These are phyloP conservation scores for Golubevia pallescens DNA, from an alignment of 1,284 basidiomycete species.

Conservation along the genomic window DNA sequence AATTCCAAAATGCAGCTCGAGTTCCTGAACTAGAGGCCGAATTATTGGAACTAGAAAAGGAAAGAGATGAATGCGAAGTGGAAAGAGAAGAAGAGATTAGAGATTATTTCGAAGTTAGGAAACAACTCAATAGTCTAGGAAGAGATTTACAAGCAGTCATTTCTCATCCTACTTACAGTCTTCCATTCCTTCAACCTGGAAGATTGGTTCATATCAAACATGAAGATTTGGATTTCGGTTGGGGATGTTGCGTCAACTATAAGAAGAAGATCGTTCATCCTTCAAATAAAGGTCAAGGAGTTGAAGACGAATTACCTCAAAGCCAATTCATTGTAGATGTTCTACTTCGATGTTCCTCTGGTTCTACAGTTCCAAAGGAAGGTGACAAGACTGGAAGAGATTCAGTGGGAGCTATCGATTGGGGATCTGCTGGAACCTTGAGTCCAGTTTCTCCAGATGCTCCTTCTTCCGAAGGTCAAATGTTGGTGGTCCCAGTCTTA, in stretches of 20 bases:
- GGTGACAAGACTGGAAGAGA: slow-evolving; percentile 66
- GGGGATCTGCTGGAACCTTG: slow-evolving; percentile 65
- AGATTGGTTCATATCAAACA: slow-evolving; percentile 87
- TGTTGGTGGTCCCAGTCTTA: slow-evolving; percentile 86
- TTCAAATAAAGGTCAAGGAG: slow-evolving; percentile 53
- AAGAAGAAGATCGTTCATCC: slow-evolving; percentile 77
- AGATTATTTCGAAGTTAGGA: slow-evolving; percentile 88
- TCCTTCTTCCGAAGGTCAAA: slow-evolving; percentile 76
- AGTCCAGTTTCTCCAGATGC: slow-evolving; percentile 75
- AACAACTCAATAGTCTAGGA: slow-evolving; percentile 86
- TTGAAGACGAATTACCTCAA: slow-evolving; percentile 78
- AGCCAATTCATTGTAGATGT: slow-evolving; percentile 93
- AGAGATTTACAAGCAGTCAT: slow-evolving; percentile 84
- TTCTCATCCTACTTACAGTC: slow-evolving; percentile 88
- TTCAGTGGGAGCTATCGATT: not conserved
- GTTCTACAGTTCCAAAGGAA: slow-evolving; percentile 73
- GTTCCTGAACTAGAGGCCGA: slow-evolving; percentile 88
- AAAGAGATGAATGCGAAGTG: slow-evolving; percentile 74
- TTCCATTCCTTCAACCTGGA: slow-evolving; percentile 92
- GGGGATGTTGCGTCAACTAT: slow-evolving; percentile 91
- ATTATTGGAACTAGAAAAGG: slow-evolving; percentile 76
- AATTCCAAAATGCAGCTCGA: slow-evolving; percentile 91
- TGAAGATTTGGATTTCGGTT: slow-evolving; percentile 88
- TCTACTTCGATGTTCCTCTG: slow-evolving; percentile 80
- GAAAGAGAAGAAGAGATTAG: slow-evolving; percentile 82